Percentiles rank a stretch among this genome's conserved stretches.
Evolutionary conservation across 2,329 filamentous ascomycete genomes (phyloP).

Genomic region (Cryphonectria japonica): DNA sequence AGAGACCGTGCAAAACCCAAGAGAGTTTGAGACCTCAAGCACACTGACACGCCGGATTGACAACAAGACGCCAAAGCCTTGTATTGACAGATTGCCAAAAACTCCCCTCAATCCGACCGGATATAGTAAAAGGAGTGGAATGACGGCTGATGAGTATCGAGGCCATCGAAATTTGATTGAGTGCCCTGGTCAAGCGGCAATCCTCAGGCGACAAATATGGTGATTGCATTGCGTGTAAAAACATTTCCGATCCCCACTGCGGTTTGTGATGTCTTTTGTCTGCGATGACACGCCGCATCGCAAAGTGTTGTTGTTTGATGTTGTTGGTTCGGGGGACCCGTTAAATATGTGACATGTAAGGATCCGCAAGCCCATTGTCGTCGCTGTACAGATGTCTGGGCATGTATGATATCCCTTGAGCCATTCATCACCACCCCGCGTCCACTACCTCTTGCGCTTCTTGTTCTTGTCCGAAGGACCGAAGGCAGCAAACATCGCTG

Average conservation of each 20-base stretch:
- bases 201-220: slow-evolving; percentile 10
- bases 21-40: slow-evolving; percentile 12
- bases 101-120: slow-evolving; percentile 23
- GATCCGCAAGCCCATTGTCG: neutral
- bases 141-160: slow-evolving; percentile 23
- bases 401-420: neutral
- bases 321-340: neutral
- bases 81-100: slow-evolving; percentile 25
- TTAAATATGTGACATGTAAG: neutral
- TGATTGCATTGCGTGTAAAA: slow-evolving; percentile 11
- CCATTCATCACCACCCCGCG: neutral
- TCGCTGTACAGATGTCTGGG: neutral
- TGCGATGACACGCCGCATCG: neutral
- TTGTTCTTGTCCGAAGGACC: slow-evolving; percentile 58
- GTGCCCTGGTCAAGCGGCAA: slow-evolving; percentile 1
- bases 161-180: slow-evolving; percentile 14
- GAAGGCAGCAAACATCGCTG: slow-evolving; percentile 49
- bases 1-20: slow-evolving; percentile 19
- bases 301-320: neutral
- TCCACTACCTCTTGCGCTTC: slow-evolving; percentile 65
- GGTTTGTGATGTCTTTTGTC: neutral
- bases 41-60: slow-evolving; percentile 26
- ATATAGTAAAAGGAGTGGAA: slow-evolving; percentile 28
- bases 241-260: slow-evolving; percentile 10
- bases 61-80: slow-evolving; percentile 17